Conservation (phyloP, 2,329 filamentous ascomycete species). For the Grosmannia huntii region DNA sequence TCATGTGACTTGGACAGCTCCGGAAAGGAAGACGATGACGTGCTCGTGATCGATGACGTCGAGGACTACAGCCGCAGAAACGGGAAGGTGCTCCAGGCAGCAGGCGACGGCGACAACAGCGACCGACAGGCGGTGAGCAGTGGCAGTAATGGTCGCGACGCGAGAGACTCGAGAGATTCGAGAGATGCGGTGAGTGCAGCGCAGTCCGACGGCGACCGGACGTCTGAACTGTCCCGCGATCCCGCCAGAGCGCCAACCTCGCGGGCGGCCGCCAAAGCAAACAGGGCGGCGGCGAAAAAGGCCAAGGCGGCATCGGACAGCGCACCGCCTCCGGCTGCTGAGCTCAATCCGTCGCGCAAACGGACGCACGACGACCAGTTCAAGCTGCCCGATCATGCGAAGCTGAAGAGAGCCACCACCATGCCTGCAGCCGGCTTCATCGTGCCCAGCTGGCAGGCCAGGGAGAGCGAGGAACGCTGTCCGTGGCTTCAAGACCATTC, state of each 20-base stretch:
- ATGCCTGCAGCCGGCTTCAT: constrained; percentile 38
- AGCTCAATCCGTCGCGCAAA: constrained; percentile 43
- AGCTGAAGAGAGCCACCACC: constrained; percentile 36
- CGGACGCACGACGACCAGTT: constrained; percentile 60
- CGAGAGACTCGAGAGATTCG: background rate
- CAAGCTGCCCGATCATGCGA: constrained; percentile 39
- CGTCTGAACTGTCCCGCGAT: background rate
- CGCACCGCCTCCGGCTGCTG: background rate
- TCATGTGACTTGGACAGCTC: constrained; percentile 61
- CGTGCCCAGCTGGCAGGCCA: constrained; percentile 37
- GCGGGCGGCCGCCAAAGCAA: background rate
- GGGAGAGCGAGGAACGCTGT: constrained; percentile 26
- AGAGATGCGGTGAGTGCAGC: background rate
- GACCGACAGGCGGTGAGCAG: background rate
- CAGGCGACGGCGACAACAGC: constrained; percentile 1
- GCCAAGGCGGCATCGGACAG: background rate
- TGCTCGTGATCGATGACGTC: background rate
- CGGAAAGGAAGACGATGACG: constrained; percentile 16
- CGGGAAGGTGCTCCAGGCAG: background rate
- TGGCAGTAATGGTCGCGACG: background rate
- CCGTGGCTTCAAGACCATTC: constrained; percentile 57
- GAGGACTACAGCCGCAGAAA: background rate
- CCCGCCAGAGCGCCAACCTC: background rate
- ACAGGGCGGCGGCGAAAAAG: background rate
- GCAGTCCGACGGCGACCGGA: background rate